Evolutionary conservation across 2,329 filamentous ascomycete genomes (phyloP).

Genomic region (Paramyrothecium sp.): DNA sequence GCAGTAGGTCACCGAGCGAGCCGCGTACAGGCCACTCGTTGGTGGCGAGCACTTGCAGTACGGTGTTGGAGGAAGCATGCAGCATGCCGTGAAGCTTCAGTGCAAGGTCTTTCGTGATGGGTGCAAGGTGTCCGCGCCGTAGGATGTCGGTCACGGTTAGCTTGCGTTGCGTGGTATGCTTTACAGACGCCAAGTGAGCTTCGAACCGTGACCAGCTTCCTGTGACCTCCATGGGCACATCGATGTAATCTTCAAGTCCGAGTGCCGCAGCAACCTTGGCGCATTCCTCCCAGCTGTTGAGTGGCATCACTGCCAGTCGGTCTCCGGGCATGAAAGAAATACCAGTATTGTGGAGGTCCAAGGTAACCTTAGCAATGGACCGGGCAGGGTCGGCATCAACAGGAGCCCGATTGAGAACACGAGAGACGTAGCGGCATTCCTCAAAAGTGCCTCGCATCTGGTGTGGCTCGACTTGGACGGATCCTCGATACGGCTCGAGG

Average conservation of each 20-base stretch:
- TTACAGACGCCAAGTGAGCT: constrained; percentile 41
- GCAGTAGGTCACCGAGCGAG: constrained; percentile 48
- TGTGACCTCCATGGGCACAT: constrained; percentile 35
- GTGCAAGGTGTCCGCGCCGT: constrained; percentile 49
- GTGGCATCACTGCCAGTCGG: constrained; percentile 51
- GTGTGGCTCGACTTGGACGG: constrained; percentile 46
- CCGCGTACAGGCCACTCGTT: constrained; percentile 51
- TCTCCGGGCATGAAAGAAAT: constrained; percentile 54
- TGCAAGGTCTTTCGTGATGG: constrained; percentile 49
- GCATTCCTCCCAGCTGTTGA: constrained; percentile 54
- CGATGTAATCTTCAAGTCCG: constrained; percentile 45
- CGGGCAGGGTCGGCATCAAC: constrained; percentile 45
- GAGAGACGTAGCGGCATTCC: constrained; percentile 49
- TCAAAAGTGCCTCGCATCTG: constrained; percentile 54
- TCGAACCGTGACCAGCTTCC: constrained; percentile 46
- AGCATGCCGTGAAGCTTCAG: constrained; percentile 47
- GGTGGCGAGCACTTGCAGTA: constrained; percentile 46
- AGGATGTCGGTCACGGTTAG: constrained; percentile 48
- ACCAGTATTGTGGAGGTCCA: constrained; percentile 51
- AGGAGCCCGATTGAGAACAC: constrained; percentile 40
- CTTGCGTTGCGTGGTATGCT: constrained; percentile 18
- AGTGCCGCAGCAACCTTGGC: constrained; percentile 52
- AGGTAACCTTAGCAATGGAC: constrained; percentile 46
- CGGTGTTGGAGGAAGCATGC: constrained; percentile 46
- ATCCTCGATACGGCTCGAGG: constrained; percentile 46